Conservation (phyloP, 768 basidiomycete species). For the Pleurotus salmoneostramineus region DNA sequence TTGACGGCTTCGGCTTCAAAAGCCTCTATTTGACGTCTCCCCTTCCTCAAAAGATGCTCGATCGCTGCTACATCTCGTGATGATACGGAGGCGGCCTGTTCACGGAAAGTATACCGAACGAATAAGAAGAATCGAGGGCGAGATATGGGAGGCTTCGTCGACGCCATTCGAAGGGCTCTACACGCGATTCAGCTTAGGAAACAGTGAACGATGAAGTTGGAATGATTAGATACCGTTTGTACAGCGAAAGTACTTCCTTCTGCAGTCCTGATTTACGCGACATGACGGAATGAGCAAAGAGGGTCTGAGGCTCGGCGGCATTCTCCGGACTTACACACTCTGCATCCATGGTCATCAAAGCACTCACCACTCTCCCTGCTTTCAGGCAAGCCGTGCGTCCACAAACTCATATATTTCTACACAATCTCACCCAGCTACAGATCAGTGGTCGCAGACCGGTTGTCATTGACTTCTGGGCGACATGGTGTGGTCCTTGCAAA, state of each 20-base stretch:
- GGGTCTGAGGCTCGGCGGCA: neutral
- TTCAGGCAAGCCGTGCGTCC: conserved; percentile 4
- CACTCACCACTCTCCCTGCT: conserved; percentile 3
- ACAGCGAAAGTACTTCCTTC: conserved; percentile 47
- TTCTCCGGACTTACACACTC: neutral
- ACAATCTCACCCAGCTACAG: conserved; percentile 15
- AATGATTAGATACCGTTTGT: conserved; percentile 30
- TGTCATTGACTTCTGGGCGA: conserved; percentile 74
- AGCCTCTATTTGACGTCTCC: conserved; percentile 61
- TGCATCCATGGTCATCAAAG: conserved; percentile 3
- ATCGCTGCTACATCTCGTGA: conserved; percentile 65
- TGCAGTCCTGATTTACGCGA: conserved; percentile 39
- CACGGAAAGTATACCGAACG: conserved; percentile 67
- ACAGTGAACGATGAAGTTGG: neutral
- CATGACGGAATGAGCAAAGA: conserved; percentile 15
- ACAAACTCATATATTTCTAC: neutral
- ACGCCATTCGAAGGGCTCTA: conserved; percentile 76
- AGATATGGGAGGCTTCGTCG: conserved; percentile 55
- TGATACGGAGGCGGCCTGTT: conserved; percentile 55
- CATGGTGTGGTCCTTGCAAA: conserved; percentile 74
- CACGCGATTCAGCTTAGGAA: neutral
- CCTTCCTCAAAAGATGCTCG: conserved; percentile 74
- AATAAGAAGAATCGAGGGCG: conserved; percentile 66
- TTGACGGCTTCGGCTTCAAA: conserved; percentile 65
- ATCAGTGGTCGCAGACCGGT: conserved; percentile 43